phyloP scores from a whole-genome alignment of 2,329 filamentous ascomycete genomes.

The Hypocrella siamensis region DNA sequence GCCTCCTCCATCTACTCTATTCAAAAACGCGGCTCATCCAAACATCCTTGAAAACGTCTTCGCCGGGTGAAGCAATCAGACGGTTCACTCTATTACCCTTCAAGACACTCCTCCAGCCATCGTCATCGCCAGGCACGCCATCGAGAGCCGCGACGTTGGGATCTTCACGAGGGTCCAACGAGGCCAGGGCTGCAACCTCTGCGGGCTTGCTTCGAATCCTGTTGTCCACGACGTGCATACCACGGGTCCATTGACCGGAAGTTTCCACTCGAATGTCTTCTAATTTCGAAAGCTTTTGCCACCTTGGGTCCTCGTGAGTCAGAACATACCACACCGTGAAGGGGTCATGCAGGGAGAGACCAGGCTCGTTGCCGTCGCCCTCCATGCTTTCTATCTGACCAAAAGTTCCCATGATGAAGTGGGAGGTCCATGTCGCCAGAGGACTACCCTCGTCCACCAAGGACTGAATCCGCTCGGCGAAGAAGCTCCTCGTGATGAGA shows the following conservation, averaged over 20 bases:
- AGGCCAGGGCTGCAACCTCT: conserved; percentile 21
- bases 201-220: conserved; percentile 41
- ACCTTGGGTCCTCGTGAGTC: conserved; percentile 39
- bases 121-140: conserved; percentile 53
- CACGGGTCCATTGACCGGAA: conserved; percentile 82
- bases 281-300: conserved; percentile 38
- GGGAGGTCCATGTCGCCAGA: conserved; percentile 55
- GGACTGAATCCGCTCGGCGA: conserved; percentile 37
- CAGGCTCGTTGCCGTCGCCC: conserved; percentile 39
- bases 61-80: conserved; percentile 54
- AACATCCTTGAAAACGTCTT: conserved; percentile 47
- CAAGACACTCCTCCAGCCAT: conserved; percentile 56
- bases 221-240: conserved; percentile 75
- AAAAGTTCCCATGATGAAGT: conserved; percentile 58
- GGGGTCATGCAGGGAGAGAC: conserved; percentile 60
- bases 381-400: conserved; percentile 49
- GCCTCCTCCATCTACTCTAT: too few species aligned
- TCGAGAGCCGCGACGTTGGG: conserved; percentile 23
- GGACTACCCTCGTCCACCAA: conserved; percentile 49
- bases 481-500: conserved; percentile 44
- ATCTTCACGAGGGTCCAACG: conserved; percentile 24
- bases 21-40: conserved; percentile 52
- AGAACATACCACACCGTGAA: conserved; percentile 67
- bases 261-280: conserved; percentile 88
- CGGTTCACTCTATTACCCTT: conserved; percentile 71